Evolutionary conservation across 148 eudicot species (phyloP), one percentile per base, ranked within the genome.

Genomic region (Spergularia bocconei): DNA sequence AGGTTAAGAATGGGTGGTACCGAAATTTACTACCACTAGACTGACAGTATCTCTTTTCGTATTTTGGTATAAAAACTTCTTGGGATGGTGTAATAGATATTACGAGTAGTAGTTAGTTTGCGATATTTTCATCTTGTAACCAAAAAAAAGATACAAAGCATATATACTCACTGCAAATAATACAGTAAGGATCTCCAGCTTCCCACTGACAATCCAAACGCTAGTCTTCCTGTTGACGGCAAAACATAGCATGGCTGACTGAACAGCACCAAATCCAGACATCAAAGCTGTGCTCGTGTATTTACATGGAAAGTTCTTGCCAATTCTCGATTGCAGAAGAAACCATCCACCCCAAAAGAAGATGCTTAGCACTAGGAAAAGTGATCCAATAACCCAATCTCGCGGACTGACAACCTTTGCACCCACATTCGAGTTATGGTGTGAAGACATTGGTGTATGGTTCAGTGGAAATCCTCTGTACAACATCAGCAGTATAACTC

Each of bases 271-370:
- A 54, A 93, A 80, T 59, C 77, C 78, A 33, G 93, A 87, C 88
- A 87, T 77, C 23, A 86, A 71, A 13, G 88, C 78, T 13, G 98
- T 93, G 83, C 88, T 90, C 0, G 89, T 79, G 77, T 90, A 93
- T 29, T 76, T 82, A 70, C 50, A 83, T 1, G 93, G 90, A 75
- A 78, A 93, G 10, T 25, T 79, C 81, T 89, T 86, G 29, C 91
- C 85, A 55, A 93, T 85, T 71, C 81, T 79, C 4, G 87, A 85
- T 79, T 93, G 98, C 52, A 87, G 52, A 36, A 87, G 88, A 73
- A 88, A 93, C 96, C 98, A 93, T 19, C 87, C 87, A 53, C 91
- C 81, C 98, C 96, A 93, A 57, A 67, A 54, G 4, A 90, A 10
- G 61, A 83, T 81, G 82, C 90, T 87, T 63, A 75, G 66, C 25